Conservation (phyloP, 2,329 filamentous ascomycete genomes). For the Sarocladiaceae sp. region DNA sequence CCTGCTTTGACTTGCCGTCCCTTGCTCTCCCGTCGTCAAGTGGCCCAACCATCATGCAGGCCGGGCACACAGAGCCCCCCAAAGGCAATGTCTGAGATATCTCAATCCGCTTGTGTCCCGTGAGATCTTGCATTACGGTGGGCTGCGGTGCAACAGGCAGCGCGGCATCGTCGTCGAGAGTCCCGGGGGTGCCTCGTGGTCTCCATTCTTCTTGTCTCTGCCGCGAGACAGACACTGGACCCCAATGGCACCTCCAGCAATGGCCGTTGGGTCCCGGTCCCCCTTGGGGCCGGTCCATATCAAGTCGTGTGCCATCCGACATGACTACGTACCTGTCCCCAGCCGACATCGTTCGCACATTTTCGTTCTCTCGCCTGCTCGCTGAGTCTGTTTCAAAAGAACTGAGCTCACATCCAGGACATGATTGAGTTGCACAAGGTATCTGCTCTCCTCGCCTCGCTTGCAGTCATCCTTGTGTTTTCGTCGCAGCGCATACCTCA, state of each 20-base stretch:
- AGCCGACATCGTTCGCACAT: slow-evolving; percentile 19
- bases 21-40: slow-evolving; percentile 19
- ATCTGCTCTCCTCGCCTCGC: slow-evolving; percentile 19
- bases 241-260: slow-evolving; percentile 13
- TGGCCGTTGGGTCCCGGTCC: slow-evolving; percentile 4
- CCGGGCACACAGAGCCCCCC: slow-evolving; percentile 8
- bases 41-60: slow-evolving; percentile 18
- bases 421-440: slow-evolving; percentile 29
- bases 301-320: slow-evolving; percentile 2
- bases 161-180: slow-evolving; percentile 1
- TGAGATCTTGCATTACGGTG: slow-evolving; percentile 25
- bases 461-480: slow-evolving; percentile 5
- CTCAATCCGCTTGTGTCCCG: slow-evolving; percentile 20
- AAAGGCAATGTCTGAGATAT: slow-evolving; percentile 24
- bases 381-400: slow-evolving; percentile 29
- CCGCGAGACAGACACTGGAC: slow-evolving; percentile 14
- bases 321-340: slow-evolving; percentile 13
- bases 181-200: slow-evolving; percentile 9
- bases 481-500: neutral
- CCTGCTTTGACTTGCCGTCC: slow-evolving; percentile 11
- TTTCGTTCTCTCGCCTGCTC: slow-evolving; percentile 23
- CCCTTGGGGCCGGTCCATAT: slow-evolving; percentile 2
- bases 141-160: slow-evolving; percentile 8
- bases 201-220: slow-evolving; percentile 15
- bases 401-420: slow-evolving; percentile 30